Conservation (phyloP, 306 rosid species). For the Spatholobus suberectus region DNA sequence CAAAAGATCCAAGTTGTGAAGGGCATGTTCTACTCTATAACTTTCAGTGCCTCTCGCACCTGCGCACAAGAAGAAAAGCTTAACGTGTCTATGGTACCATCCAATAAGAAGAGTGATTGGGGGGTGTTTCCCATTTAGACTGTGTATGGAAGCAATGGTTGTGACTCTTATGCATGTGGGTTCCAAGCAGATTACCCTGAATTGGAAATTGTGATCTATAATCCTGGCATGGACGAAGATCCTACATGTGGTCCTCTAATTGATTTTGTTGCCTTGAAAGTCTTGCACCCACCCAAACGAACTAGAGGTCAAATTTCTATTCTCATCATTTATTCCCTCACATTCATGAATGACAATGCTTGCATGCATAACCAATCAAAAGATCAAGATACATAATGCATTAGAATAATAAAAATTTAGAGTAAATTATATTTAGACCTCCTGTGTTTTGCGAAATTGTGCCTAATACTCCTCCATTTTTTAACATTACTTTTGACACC, state of each 20-base stretch:
- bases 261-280: conserved; percentile 59
- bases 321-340: no score
- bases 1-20: conserved; percentile 49
- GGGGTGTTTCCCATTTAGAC: conserved; percentile 71
- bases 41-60: conserved; percentile 65
- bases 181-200: conserved; percentile 49
- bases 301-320: conserved; percentile 46
- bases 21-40: conserved; percentile 60
- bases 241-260: conserved; percentile 78
- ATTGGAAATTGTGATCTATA: conserved; percentile 51
- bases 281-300: conserved; percentile 49
- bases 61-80: conserved; percentile 71
- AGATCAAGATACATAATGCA: no score
- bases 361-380: no score
- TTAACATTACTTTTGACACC: no score
- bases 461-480: no score
- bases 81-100: conserved; percentile 57
- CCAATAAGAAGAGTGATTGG: conserved; percentile 50
- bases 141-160: conserved; percentile 64
- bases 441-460: no score
- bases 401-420: no score
- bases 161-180: conserved; percentile 66
- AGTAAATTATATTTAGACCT: no score
- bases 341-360: no score
- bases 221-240: conserved; percentile 65